phyloP scores from a whole-genome alignment of 75 land plant genomes.

The Pseudotsuga menziesii region DNA sequence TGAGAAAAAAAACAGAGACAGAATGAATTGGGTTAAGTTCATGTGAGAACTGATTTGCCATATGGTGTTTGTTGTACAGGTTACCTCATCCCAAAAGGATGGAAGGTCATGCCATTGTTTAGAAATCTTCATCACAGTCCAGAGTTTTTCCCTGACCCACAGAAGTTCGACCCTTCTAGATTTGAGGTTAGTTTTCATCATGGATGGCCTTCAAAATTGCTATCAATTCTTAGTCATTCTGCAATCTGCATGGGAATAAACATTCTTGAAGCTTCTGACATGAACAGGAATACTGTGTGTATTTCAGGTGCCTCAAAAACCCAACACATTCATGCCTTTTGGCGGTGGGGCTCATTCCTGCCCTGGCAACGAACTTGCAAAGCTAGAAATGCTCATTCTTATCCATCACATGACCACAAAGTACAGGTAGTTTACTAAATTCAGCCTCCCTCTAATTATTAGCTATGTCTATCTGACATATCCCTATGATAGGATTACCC shows the following conservation, averaged over 20 bases:
- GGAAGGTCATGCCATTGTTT: constrained; percentile 76
- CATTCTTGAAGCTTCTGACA: not conserved
- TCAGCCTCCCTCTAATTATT: too few species aligned
- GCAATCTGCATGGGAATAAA: not conserved
- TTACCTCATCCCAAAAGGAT: constrained; percentile 65
- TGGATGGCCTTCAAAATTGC: too few species aligned
- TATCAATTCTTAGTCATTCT: not conserved
- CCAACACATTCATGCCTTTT: constrained; percentile 4
- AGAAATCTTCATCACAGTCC: constrained; percentile 60
- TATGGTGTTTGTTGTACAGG: not conserved
- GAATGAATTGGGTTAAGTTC: not conserved
- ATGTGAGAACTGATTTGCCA: not conserved
- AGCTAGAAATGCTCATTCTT: constrained; percentile 19
- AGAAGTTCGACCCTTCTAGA: constrained; percentile 71
- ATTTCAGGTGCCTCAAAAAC: not conserved
- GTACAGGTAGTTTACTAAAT: constrained; percentile 16
- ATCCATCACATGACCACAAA: constrained; percentile 31
- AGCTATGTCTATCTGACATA: too few species aligned
- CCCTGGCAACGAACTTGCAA: constrained; percentile 29
- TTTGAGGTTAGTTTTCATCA: constrained; percentile 46
- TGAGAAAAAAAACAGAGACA: not conserved
- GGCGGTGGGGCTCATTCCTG: constrained; percentile 21
- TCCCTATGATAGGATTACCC: too few species aligned
- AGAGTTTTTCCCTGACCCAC: constrained; percentile 43
- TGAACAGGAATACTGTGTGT: not conserved